Base-by-base conservation (phyloP, 2,329 filamentous ascomycete genomes). In the Ascochyta fabae region DNA sequence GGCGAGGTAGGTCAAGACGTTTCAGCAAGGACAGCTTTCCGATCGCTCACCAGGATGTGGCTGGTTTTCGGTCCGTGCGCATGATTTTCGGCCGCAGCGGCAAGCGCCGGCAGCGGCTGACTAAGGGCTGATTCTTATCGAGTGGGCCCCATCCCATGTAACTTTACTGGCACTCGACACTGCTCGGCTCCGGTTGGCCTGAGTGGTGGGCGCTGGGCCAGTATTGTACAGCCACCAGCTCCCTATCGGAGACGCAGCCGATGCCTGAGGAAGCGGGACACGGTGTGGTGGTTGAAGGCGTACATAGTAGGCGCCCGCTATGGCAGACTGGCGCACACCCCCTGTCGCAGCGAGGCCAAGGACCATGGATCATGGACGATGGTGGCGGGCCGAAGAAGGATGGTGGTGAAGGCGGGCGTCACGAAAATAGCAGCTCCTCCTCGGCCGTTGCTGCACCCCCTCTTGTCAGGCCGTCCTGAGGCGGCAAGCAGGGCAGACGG, bases 201-300 rank as follows among this genome's bases (percentile, higher is more conserved):
- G 63, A 74, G 51, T 74, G 72, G 72, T 59, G 54, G 58, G 12
- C 12, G 3, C 29, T 31, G 29, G n/a, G 15, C 29, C 13, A 44
- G 66, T 71, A 16, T 16, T 16, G 16, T 2, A 72, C 66, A 70
- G 69, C 70, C 71, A 70, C 71, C 66, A 65, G 64, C 66, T 73
- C 64, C 68, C 69, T 69, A 74, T 75, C 72, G 69, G 69, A 66
- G 64, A 55, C 61, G 60, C 66, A 67, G 68, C 68, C 71, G 69
- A 62, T 62, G 64, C 63, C 62, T 65, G 60, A 67, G 68, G 59
- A 62, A 64, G 65, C 60, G 62, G 62, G 47, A 56, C 42, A 31
- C 40, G 23, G 27, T 54, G 59, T 52, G 60, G 19, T 19, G 19
- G 19, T 59, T 61, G 62, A 62, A 67, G 69, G 64, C 66, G 8